Evolutionary conservation across 441 rosid genomes (phyloP).

Genomic region (Hura crepitans): DNA sequence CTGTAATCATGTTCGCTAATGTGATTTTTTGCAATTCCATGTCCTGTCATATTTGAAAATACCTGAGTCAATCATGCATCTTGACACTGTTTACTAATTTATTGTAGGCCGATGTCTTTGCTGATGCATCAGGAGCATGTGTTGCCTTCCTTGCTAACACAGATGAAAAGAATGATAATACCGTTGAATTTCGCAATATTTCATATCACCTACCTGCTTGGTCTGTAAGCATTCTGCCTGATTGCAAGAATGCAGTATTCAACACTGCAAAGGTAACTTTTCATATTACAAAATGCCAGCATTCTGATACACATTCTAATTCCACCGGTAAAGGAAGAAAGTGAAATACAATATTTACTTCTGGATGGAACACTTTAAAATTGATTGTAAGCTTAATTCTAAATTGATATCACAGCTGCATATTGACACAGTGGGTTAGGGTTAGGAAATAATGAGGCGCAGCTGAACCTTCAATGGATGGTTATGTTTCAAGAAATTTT

Average conservation of each 20-base stretch:
- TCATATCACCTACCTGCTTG: conserved; percentile 87
- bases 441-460: not conserved
- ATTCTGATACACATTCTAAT: not conserved
- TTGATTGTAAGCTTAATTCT: not conserved
- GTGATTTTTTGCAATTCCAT: conserved; percentile 3
- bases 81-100: conserved; percentile 13
- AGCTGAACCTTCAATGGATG: not conserved
- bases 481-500: not conserved
- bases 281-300: not conserved
- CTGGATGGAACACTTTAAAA: not conserved
- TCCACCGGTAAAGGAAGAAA: too few species aligned
- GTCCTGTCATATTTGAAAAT: conserved; percentile 3
- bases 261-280: conserved; percentile 85
- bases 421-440: not conserved
- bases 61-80: not conserved
- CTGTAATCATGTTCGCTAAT: not conserved
- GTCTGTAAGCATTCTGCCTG: conserved; percentile 95
- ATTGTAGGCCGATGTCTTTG: conserved; percentile 75
- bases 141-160: conserved; percentile 79
- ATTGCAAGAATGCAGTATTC: conserved; percentile 74
- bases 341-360: too few species aligned
- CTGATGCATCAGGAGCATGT: conserved; percentile 66
- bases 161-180: conserved; percentile 67
- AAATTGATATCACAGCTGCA: conserved; percentile 4
- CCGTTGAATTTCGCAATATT: conserved; percentile 50